These are phyloP conservation scores for Myxozyma udenii DNA, from an alignment of 805 yeast genomes.

Conservation along the genomic window DNA sequence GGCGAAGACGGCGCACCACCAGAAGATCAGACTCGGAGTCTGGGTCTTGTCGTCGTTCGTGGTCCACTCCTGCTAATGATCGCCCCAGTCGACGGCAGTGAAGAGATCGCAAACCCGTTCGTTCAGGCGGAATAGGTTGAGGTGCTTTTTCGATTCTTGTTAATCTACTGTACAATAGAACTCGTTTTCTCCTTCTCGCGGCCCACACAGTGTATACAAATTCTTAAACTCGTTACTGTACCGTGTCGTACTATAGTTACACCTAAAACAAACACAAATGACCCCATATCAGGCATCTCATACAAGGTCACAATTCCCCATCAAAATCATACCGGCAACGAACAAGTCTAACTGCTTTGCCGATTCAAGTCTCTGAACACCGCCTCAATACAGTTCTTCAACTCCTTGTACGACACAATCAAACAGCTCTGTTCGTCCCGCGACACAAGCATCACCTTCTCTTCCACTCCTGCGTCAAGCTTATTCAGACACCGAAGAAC, in stretches of 20 bases:
- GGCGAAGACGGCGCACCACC: slow-evolving; percentile 56
- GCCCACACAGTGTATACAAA: neutral
- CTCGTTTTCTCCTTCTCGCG: neutral
- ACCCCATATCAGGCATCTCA: too few species aligned
- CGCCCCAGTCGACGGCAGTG: slow-evolving; percentile 70
- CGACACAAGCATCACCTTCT: slow-evolving; percentile 72
- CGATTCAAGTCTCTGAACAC: slow-evolving; percentile 25
- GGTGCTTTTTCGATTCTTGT: neutral
- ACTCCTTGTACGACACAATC: slow-evolving; percentile 79
- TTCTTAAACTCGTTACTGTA: too few species aligned
- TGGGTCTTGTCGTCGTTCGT: slow-evolving; percentile 80
- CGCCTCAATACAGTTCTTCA: slow-evolving; percentile 38
- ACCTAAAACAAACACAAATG: too few species aligned
- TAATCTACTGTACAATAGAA: neutral
- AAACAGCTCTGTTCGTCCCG: slow-evolving; percentile 83
- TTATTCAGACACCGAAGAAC: slow-evolving; percentile 78
- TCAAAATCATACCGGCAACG: neutral
- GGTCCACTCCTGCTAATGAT: slow-evolving; percentile 73
- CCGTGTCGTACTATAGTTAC: too few species aligned
- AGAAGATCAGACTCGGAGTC: slow-evolving; percentile 54
- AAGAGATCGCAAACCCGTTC: slow-evolving; percentile 69
- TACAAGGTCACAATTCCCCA: too few species aligned
- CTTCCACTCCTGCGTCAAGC: slow-evolving; percentile 88
- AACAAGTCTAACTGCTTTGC: slow-evolving; percentile 3
- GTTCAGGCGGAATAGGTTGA: slow-evolving; percentile 30